Conservation (phyloP, 2,329 filamentous ascomycete species). For the Pleurostoma richardsiae region DNA sequence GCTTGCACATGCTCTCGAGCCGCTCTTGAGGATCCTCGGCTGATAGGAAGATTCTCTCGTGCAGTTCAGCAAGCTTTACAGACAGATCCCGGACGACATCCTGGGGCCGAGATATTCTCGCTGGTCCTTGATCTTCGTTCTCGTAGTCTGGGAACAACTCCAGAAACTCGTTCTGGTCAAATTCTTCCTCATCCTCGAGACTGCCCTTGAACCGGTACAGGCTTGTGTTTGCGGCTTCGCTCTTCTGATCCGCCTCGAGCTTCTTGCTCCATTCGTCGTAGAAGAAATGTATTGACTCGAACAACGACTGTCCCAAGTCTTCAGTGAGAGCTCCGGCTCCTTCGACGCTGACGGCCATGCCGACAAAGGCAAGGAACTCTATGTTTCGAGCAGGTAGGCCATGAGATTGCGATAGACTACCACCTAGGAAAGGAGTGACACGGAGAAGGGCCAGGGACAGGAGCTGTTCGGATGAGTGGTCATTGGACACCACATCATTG, state of each 20-base stretch:
- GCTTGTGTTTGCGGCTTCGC: constrained; percentile 67
- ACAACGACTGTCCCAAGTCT: constrained; percentile 48
- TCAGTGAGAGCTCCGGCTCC: constrained; percentile 33
- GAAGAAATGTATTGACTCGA: constrained; percentile 64
- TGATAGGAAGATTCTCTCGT: constrained; percentile 47
- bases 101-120: constrained; percentile 21
- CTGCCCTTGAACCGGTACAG: constrained; percentile 81
- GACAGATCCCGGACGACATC: constrained; percentile 50
- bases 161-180: constrained; percentile 68
- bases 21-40: constrained; percentile 32
- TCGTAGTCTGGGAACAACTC: constrained; percentile 79
- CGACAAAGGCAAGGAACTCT: constrained; percentile 47
- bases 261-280: constrained; percentile 78
- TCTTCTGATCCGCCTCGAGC: constrained; percentile 69
- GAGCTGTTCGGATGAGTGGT: constrained; percentile 30
- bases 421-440: constrained; percentile 53
- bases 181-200: constrained; percentile 69
- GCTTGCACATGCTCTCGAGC: constrained; percentile 38
- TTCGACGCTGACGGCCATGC: constrained; percentile 40
- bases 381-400: constrained; percentile 26
- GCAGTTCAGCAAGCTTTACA: constrained; percentile 55
- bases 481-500: constrained; percentile 41
- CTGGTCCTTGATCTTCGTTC: constrained; percentile 35
- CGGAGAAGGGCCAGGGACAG: constrained; percentile 30
- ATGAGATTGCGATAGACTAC: constrained; percentile 23